Evolutionary conservation across 1,139 yeast genomes (phyloP), one percentile per base, ranked within the genome.

Genomic region (Pichia sp.): DNA sequence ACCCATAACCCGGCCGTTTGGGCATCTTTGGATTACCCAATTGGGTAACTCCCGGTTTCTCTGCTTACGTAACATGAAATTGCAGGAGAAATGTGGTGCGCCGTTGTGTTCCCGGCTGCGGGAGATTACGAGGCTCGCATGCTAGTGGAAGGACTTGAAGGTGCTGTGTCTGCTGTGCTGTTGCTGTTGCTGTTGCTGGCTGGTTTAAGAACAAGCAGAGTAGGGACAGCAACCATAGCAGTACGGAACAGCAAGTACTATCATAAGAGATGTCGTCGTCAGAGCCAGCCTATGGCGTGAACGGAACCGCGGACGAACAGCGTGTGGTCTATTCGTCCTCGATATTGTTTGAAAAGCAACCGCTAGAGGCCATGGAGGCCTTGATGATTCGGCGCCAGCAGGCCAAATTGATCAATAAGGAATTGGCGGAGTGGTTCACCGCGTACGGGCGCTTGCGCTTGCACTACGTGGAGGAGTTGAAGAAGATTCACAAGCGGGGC

Each of bases 361-460:
- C 82, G 23, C 67, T 70, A 40, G 82, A 78, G 57, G 76, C 81
- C 13, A 73, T 80, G 56, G 81, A 77, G 62, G 70, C 76, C 11
- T 69, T 77, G 16, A 69, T 77, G 53, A 70, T 77, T 50, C 71
- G 82, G 60, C 69, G 75, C 41, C 69, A 75, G 32, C 80, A 78
- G 61, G 74, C 78, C 36, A 77, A 76, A 58, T 63, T 73, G 41
- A 68, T 78, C 45, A 78, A 78, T 58, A 74, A 73, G 57, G 76
- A 79, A 57, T 73, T 85, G 62, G 78, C 84, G 44, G 70, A 71
- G 30, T 80, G 86, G 76, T 80, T 84, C 64, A 78, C 79, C 48
- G 77, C 75, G 42, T 79, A 83, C 62, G 73, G 81, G 47, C 69
- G 77, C 42, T 68, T 79, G 54, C 72, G 81, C 58, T 74, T 77